Base-by-base conservation (phyloP, 768 basidiomycete species). In the Tylopilus intermedius region DNA sequence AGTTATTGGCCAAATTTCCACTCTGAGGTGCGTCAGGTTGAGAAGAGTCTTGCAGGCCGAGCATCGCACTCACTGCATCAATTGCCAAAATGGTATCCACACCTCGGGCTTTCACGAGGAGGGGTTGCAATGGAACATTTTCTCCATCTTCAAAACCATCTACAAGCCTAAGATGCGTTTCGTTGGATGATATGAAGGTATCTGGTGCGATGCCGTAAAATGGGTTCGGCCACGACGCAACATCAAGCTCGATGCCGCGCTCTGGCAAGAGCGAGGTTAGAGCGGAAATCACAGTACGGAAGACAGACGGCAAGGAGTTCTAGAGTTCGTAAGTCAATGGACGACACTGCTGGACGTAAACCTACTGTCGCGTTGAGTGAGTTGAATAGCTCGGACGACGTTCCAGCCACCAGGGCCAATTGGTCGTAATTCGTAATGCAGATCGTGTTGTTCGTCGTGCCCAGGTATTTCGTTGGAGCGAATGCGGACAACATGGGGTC, bases 51-150 rank as follows among this genome's bases (percentile, higher is more conserved):
- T 22, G 64, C 11, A 32, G 1, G 14, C 1, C 4, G 2, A 40
- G n/a, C 8, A 29, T 2, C 10, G 14, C 4, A 57, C 71, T 51
- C 61, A 68, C 62, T 14, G 69, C 72, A 57, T 82, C 81, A 44
- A 81, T 72, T 0, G 77, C 79, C 30, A 82, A 48, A 56, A 82
- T 76, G 5, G 73, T 70, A 53, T 82, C 80, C 47, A 81, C 58
- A 1, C 58, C 65, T 39, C 80, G 74, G 18, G 70, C 69, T 40
- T 72, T 64, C 48, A 79, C 72, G 11, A 81, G 70, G 35, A 82
- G 68, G 1, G 80, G 80, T 48, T 76, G 75, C 22, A 80, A 30
- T 5, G 80, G 78, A 35, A 79, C 63, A 45, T 74, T 59, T 54
- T 76, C 69, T 14, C 75, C 74, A 40, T 74, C 67, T 51, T 71